Base-by-base conservation (phyloP, 495 filamentous ascomycete genomes). In the Aspergillus mulundensis region DNA sequence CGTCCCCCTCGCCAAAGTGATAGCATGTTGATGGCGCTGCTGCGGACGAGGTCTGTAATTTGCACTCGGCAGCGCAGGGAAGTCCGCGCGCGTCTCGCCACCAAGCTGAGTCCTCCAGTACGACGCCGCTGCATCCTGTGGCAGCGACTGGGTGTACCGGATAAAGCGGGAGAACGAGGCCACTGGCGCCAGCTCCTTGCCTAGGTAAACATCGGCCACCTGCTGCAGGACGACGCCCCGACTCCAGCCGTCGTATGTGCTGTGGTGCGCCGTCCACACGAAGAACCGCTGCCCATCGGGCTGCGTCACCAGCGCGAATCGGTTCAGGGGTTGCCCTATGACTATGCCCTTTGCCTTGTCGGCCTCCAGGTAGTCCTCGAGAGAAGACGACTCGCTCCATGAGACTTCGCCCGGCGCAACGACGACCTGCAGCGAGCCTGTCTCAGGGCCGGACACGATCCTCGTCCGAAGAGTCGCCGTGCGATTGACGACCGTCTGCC, bases 221-320 rank as follows among this genome's bases (percentile, higher is more conserved):
- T 76, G 66, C 7, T 72, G 45, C 1, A 84, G 60, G 14, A 86
- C 53, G 2, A 75, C 60, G 12, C 75, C 76, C 41, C 86, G 66
- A 46, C 79, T 79, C 56, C 83, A 74, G 10, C 76, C 79, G 56
- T 87, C 84, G 59, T 86, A 86, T 1, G 85, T 59, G 12, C 80
- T 80, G 62, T 86, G 84, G 60, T 85, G 83, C 11, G 90, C 80
- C 7, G 73, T 76, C 3, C 89, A 61, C 10, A 54, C 19, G 2
- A 59, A 43, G 19, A 21, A 23, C 12, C 19, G 42, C 11, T 20
- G 11, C 3, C 19, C 11, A 34, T 49, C 19, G 18, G 23, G 20
- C 5, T 21, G 40, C 21, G 19, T 10, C 7, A 48, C 30, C 6
- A 59, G n/a, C 5, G 42, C 53, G 24, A 63, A 54, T 18, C 54